Base-by-base conservation (phyloP, 768 basidiomycete species). In the Boletus coccyginus region DNA sequence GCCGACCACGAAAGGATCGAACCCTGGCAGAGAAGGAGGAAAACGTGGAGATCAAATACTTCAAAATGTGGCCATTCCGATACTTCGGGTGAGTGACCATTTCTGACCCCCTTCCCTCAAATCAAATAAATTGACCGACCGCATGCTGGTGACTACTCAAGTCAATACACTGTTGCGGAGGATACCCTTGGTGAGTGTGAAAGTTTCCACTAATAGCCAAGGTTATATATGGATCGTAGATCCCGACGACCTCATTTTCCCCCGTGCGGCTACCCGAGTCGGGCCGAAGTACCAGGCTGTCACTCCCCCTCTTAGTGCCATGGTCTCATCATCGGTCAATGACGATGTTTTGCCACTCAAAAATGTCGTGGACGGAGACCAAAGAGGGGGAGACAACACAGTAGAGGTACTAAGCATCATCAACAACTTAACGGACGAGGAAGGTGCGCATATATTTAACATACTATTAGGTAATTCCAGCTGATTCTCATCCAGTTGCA, bases 211-310 rank as follows among this genome's bases (percentile, higher is more conserved):
- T 57, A 46, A 56, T 58, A 45, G 62, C 46, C 32, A 56, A 51
- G 10, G 61, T 72, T 68, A 61, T 64, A 66, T 66, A 59, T 68
- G 62, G 70, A 64, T 56, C 53, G 60, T 71, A 94, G 96, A 98
- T 78, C 86, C 92, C 46, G 94, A 99, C 71, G 96, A 99, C 75
- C 84, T 94, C 56, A 96, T 98, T 69, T 98, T 94, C 70, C 95
- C 96, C 56, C 88, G 94, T 55, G 87, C 93, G 14, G 88, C 92
- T 8, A 95, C 92, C 24, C 87, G 95, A n/a, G 81, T 93, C 38
- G 94, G 94, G 16, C 81, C 85, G 40, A 94, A 91, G 67, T 98
- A 83, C 67, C 94, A 98, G 71, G 89, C 80, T 43, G 77, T 66
- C 59, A 84, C 84, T 16, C 83, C 79, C 46, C 66, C 58, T 51